A percentile compares a stretch with the other conserved stretches of the same genome.
These are phyloP conservation scores for Leucocoprinus leucothites DNA, from an alignment of 768 basidiomycete species.

Conservation along the genomic window DNA sequence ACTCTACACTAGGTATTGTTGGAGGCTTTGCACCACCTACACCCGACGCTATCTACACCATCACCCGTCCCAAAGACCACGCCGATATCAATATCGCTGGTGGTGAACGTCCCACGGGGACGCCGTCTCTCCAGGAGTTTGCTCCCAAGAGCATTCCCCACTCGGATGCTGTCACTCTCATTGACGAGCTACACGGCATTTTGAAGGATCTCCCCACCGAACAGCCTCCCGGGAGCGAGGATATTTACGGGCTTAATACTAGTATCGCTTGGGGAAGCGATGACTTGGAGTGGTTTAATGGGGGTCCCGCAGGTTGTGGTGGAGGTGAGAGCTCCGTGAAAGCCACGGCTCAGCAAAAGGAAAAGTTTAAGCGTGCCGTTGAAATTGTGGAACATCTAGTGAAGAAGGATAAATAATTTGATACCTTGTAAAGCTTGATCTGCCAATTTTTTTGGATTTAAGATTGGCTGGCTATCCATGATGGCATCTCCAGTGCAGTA, in stretches of 20 bases:
- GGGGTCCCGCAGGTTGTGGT: slow-evolving; percentile 58
- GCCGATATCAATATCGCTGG: slow-evolving; percentile 41
- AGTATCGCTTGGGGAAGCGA: slow-evolving; percentile 61
- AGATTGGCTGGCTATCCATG: too few relatives aligned
- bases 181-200: slow-evolving; percentile 59
- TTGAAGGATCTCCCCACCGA: slow-evolving; percentile 58
- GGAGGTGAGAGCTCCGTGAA: slow-evolving; percentile 45
- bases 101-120: slow-evolving; percentile 47
- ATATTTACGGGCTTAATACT: slow-evolving; percentile 70
- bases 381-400: slow-evolving; percentile 57
- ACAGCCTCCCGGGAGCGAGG: slow-evolving; percentile 55
- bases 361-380: slow-evolving; percentile 67
- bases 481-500: too few relatives aligned
- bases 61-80: slow-evolving; percentile 39
- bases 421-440: too few relatives aligned
- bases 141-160: slow-evolving; percentile 38
- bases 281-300: slow-evolving; percentile 59
- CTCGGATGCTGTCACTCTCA: slow-evolving; percentile 32
- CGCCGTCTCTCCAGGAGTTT: slow-evolving; percentile 36
- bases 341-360: slow-evolving; percentile 59
- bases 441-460: too few relatives aligned
- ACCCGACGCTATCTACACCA: slow-evolving; percentile 49
- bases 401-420: background rate
- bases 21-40: slow-evolving; percentile 76
- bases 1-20: slow-evolving; percentile 50